Conservation (phyloP, 2,329 filamentous ascomycete species). For the Verticillium alfalfae region DNA sequence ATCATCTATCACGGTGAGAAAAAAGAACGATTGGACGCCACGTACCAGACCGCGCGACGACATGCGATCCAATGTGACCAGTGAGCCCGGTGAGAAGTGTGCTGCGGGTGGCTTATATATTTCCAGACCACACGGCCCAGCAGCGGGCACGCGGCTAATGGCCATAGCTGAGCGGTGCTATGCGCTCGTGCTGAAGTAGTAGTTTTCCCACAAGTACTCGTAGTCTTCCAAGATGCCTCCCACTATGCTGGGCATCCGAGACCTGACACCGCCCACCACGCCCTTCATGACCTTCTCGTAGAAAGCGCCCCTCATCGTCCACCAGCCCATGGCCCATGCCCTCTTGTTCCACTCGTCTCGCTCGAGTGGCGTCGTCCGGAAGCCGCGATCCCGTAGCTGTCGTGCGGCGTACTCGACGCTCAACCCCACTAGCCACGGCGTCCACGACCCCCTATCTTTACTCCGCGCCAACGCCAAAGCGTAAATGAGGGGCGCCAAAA, state of each 20-base stretch:
- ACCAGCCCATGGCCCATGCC: slow-evolving; percentile 90
- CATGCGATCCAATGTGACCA: background rate
- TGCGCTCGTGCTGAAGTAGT: slow-evolving; percentile 72
- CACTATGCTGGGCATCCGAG: slow-evolving; percentile 73
- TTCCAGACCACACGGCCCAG: background rate
- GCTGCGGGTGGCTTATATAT: background rate
- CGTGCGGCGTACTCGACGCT: slow-evolving; percentile 81
- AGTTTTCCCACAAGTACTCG: slow-evolving; percentile 96
- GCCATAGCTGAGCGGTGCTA: slow-evolving; percentile 12
- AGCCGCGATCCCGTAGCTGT: slow-evolving; percentile 70
- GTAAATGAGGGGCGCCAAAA: slow-evolving; percentile 82
- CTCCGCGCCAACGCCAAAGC: slow-evolving; percentile 73
- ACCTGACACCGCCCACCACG: slow-evolving; percentile 66
- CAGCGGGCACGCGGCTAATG: background rate
- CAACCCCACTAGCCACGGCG: slow-evolving; percentile 84
- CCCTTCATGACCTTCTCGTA: slow-evolving; percentile 87
- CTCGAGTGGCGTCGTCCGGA: slow-evolving; percentile 82
- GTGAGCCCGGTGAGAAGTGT: background rate
- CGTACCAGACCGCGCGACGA: background rate
- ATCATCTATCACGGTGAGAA: background rate
- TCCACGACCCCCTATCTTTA: slow-evolving; percentile 74
- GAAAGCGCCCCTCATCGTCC: slow-evolving; percentile 92
- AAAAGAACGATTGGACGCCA: background rate
- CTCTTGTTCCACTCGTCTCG: slow-evolving; percentile 83
- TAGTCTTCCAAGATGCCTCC: slow-evolving; percentile 91